Evolutionary conservation across 176 grass and related monocot species (phyloP), one percentile per base, ranked within the genome.

Genomic region (Musa acuminata): DNA sequence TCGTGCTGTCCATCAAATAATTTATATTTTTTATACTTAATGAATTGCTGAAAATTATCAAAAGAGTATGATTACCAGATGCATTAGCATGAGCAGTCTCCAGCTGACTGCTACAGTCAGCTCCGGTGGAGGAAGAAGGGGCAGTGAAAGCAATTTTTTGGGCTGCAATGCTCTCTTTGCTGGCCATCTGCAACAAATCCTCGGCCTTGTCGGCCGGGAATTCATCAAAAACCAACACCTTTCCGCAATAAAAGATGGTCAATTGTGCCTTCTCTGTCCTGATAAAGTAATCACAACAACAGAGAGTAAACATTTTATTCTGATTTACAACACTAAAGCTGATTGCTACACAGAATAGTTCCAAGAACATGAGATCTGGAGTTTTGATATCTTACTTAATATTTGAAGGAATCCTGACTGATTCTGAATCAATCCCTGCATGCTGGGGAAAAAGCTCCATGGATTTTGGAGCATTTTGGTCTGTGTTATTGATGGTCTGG

Each of bases 211-310:
- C 74, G 6, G 29, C 74, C 11, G 74, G 74, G 59, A 76, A 76
- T 64, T 76, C 59, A 11, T 64, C 11, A 3, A 62, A 76, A 51
- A 64, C 19, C 58, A 76, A 51, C n/a, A 76, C 59, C 14, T 76
- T 76, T 9, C 74, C 74, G 10, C n/a, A 14, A 43, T 64, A 76
- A 21, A 76, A 76, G 12, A 76, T 76, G 5, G 74, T 76, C 6
- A 76, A 48, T 12, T 62, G 59, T 11, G 29, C 11, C 74, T 64
- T 76, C 74, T 22, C 43, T 24, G 17, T 9, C 9, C 64, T 59
- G 43, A 57, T 76, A 57, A 49, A n/a, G n/a, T n/a, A n/a, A n/a
- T n/a, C n/a, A n/a, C n/a, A n/a, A n/a, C n/a, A n/a, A n/a, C n/a
- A n/a, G n/a, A n/a, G n/a, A n/a, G n/a, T n/a, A n/a, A n/a, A 43